Evolutionary conservation across 345 rosid genomes (phyloP).

Genomic region (Melastoma malabathricum): DNA sequence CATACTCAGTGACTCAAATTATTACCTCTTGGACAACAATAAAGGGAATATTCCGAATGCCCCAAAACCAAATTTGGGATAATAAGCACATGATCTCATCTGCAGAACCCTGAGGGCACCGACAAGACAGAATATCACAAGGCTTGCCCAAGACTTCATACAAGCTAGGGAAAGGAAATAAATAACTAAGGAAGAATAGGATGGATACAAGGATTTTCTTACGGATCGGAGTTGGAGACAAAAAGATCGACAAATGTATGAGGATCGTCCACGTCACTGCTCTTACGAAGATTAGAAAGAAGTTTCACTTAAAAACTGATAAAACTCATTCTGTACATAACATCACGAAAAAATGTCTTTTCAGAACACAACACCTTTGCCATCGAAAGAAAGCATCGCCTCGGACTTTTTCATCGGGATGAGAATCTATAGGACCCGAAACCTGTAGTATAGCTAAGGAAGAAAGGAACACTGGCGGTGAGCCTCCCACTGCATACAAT

Average conservation of each 20-base stretch:
- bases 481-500: neutral
- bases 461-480: neutral
- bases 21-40: slow-evolving; percentile 39
- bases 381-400: slow-evolving; percentile 76
- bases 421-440: slow-evolving; percentile 53
- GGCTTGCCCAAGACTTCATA: neutral
- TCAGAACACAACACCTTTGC: slow-evolving; percentile 43
- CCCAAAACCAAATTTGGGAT: slow-evolving; percentile 66
- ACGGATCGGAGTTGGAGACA: slow-evolving; percentile 72
- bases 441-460: slow-evolving; percentile 36
- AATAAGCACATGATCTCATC: slow-evolving; percentile 58
- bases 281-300: slow-evolving; percentile 2
- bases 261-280: slow-evolving; percentile 80
- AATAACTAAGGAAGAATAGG: neutral
- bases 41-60: slow-evolving; percentile 67
- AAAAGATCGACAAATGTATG: slow-evolving; percentile 83
- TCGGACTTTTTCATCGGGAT: slow-evolving; percentile 35
- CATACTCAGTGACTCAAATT: too few relatives aligned
- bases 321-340: too few relatives aligned
- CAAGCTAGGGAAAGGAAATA: neutral
- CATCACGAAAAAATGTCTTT: too few relatives aligned
- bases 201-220: slow-evolving; percentile 11
- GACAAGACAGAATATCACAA: slow-evolving; percentile 10
- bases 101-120: slow-evolving; percentile 37
- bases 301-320: neutral